Percentiles rank a stretch among this genome's conserved stretches.
These are phyloP conservation scores for Tolypocladium pustulatum DNA, from an alignment of 2,329 filamentous ascomycete species.

Conservation along the genomic window DNA sequence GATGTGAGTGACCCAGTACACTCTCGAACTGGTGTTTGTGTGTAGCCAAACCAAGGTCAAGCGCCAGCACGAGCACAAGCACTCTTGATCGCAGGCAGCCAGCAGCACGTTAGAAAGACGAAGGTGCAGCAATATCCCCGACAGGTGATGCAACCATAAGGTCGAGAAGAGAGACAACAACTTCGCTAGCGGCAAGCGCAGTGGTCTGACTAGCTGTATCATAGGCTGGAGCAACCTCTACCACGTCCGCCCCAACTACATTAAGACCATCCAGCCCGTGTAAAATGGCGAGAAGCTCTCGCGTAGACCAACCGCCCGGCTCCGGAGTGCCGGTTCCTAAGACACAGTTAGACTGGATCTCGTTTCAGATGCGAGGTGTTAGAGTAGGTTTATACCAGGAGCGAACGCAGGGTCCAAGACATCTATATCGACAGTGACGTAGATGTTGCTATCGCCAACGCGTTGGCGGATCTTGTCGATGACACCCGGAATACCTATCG, in stretches of 20 bases:
- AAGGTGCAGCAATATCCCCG: no score
- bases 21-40: no score
- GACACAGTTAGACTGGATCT: no score
- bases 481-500: slow-evolving; percentile 58
- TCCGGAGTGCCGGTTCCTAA: slow-evolving; percentile 78
- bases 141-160: slow-evolving; percentile 8
- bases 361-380: no score
- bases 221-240: slow-evolving; percentile 76
- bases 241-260: slow-evolving; percentile 73
- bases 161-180: no score
- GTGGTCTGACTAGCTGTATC: no score
- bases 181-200: no score
- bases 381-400: no score
- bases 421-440: slow-evolving; percentile 68
- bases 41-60: no score
- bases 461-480: slow-evolving; percentile 55
- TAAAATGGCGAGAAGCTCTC: slow-evolving; percentile 71
- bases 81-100: no score
- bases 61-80: no score
- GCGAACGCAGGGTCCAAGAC: slow-evolving; percentile 54
- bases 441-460: slow-evolving; percentile 64
- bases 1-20: neutral
- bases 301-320: slow-evolving; percentile 75
- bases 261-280: slow-evolving; percentile 69
- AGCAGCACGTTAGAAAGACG: no score